A percentile compares a stretch with the other conserved stretches of the same genome.
Evolutionary conservation across 805 yeast genomes (phyloP).

Genomic region (Pichia nakasei): DNA sequence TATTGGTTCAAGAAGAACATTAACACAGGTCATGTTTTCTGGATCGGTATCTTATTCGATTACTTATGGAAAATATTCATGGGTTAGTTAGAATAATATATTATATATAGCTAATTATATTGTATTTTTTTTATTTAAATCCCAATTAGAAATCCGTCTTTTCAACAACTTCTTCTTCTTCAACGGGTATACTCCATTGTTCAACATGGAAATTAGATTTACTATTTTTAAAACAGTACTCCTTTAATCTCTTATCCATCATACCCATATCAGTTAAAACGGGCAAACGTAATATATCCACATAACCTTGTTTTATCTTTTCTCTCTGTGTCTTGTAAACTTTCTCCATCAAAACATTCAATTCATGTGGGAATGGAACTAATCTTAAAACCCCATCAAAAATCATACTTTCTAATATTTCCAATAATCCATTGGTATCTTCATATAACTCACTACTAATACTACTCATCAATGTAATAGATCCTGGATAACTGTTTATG

Average conservation of each 20-base stretch:
- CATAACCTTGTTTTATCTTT: slow-evolving; percentile 77
- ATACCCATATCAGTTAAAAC: slow-evolving; percentile 65
- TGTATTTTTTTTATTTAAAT: not conserved
- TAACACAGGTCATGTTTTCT: slow-evolving; percentile 60
- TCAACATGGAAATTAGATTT: slow-evolving; percentile 77
- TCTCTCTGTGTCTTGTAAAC: slow-evolving; percentile 66
- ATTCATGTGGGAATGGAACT: slow-evolving; percentile 74
- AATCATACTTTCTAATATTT: slow-evolving; percentile 44
- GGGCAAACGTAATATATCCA: slow-evolving; percentile 69
- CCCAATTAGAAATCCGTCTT: slow-evolving; percentile 1
- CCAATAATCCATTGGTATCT: slow-evolving; percentile 31
- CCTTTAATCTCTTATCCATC: slow-evolving; percentile 68
- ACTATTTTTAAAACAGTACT: slow-evolving; percentile 81
- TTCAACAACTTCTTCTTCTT: slow-evolving; percentile 40
- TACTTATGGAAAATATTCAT: slow-evolving; percentile 39
- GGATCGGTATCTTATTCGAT: slow-evolving; percentile 59
- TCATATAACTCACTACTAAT: slow-evolving; percentile 61
- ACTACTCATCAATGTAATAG: slow-evolving; percentile 42
- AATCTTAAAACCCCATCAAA: slow-evolving; percentile 64
- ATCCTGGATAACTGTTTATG: slow-evolving; percentile 33
- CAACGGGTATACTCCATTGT: slow-evolving; percentile 97
- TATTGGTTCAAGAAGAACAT: slow-evolving; percentile 68
- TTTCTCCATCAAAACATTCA: slow-evolving; percentile 55
- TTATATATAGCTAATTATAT: too few relatives aligned
- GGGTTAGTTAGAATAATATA: not conserved